Evolutionary conservation across 257 asterid species (phyloP).

Genomic region (Ligustrum vulgare): DNA sequence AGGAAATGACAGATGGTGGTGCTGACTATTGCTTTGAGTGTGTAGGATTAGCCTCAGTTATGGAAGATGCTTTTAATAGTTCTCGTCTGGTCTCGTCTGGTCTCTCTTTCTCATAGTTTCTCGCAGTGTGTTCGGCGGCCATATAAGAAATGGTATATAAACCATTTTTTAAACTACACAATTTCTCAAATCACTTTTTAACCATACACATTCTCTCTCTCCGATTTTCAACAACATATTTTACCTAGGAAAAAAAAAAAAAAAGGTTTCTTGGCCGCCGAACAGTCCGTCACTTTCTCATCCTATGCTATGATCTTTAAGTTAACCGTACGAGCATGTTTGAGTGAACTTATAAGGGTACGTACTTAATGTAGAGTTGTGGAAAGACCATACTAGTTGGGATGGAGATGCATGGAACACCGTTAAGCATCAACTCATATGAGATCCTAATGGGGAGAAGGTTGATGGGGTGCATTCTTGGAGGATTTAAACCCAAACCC

Average conservation of each 20-base stretch:
- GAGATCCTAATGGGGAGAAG: constrained; percentile 31
- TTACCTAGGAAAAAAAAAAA: no score
- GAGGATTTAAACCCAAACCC: constrained; percentile 46
- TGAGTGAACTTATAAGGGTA: neutral
- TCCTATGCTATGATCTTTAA: neutral
- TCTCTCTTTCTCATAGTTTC: neutral
- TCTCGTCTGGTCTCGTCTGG: constrained; percentile 7
- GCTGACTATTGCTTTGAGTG: constrained; percentile 46
- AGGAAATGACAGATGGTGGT: constrained; percentile 35
- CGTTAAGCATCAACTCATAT: constrained; percentile 28
- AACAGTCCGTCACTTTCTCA: neutral
- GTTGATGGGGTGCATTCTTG: constrained; percentile 34
- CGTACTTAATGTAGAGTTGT: constrained; percentile 29
- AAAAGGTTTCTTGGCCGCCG: no score
- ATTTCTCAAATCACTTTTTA: no score
- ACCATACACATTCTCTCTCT: no score
- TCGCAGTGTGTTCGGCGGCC: no score
- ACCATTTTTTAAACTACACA: no score
- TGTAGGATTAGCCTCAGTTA: constrained; percentile 33
- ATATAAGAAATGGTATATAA: no score
- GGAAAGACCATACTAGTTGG: constrained; percentile 47
- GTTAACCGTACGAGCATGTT: neutral
- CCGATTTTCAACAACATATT: no score
- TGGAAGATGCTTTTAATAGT: constrained; percentile 34
- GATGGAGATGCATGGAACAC: constrained; percentile 39